Evolutionary conservation across 2,329 filamentous ascomycete genomes (phyloP).

Genomic region (Clathrospora elynae): DNA sequence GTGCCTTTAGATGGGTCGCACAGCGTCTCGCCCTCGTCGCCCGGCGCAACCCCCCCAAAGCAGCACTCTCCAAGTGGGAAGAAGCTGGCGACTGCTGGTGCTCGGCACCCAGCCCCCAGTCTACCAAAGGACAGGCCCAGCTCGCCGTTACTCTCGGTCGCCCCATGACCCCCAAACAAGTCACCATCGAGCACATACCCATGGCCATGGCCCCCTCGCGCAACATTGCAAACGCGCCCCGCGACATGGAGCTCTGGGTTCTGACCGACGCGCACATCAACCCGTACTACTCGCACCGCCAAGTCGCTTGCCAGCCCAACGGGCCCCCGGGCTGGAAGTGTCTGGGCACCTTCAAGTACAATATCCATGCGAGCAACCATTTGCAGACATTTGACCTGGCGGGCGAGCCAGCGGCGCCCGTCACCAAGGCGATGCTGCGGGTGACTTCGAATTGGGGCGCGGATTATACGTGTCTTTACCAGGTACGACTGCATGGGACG

Average conservation of each 20-base stretch:
- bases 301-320: conserved; percentile 18
- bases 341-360: conserved; percentile 50
- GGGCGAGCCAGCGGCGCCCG: conserved; percentile 32
- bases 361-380: conserved; percentile 49
- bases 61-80: conserved; percentile 71
- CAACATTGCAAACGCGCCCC: conserved; percentile 50
- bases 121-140: conserved; percentile 62
- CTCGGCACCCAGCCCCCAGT: conserved; percentile 54
- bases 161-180: conserved; percentile 45
- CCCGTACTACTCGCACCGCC: conserved; percentile 26
- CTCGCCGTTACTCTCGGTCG: conserved; percentile 61
- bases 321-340: conserved; percentile 46
- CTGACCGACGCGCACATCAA: conserved; percentile 36
- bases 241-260: conserved; percentile 54
- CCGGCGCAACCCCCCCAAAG: conserved; percentile 50
- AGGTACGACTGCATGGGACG: conserved; percentile 52
- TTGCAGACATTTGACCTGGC: conserved; percentile 51
- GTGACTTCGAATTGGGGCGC: conserved; percentile 53
- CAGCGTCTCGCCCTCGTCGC: conserved; percentile 23
- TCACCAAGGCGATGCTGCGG: conserved; percentile 47
- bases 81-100: conserved; percentile 92
- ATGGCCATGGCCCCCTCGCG: conserved; percentile 42
- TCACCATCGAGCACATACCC: conserved; percentile 56
- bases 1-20: conserved; percentile 7
- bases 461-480: conserved; percentile 54